Percentiles rank a stretch among this genome's conserved stretches.
phyloP scores from a whole-genome alignment of 352 stramenopile genomes.

The Pythium rishiriense region DNA sequence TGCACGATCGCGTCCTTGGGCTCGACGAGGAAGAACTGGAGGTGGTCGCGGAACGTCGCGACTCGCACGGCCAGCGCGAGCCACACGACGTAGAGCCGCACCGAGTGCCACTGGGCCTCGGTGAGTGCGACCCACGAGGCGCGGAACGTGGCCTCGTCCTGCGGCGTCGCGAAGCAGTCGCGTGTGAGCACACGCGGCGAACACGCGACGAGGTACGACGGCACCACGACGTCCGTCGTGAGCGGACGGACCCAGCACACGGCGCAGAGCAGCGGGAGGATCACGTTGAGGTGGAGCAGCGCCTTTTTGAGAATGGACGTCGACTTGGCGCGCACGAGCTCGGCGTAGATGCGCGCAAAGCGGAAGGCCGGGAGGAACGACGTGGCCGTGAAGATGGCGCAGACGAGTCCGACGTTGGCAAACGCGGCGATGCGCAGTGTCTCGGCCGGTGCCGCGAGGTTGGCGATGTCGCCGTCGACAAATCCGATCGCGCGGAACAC shows the following conservation, averaged over 20 bases:
- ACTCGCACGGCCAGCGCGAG: slow-evolving; percentile 47
- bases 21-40: slow-evolving; percentile 80
- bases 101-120: slow-evolving; percentile 53
- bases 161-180: slow-evolving; percentile 50
- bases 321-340: slow-evolving; percentile 55
- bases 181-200: slow-evolving; percentile 39
- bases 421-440: slow-evolving; percentile 34
- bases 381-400: slow-evolving; percentile 59
- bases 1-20: slow-evolving; percentile 65
- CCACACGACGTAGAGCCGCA: slow-evolving; percentile 58
- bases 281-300: slow-evolving; percentile 71
- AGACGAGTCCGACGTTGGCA: slow-evolving; percentile 37
- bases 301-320: slow-evolving; percentile 36
- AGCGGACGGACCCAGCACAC: slow-evolving; percentile 62
- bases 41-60: slow-evolving; percentile 56
- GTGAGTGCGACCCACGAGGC: slow-evolving; percentile 31
- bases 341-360: slow-evolving; percentile 79
- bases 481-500: slow-evolving; percentile 60
- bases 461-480: slow-evolving; percentile 55
- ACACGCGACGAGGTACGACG: slow-evolving; percentile 48
- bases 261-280: slow-evolving; percentile 56
- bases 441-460: slow-evolving; percentile 31
- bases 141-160: slow-evolving; percentile 30
- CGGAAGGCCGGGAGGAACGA: slow-evolving; percentile 71
- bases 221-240: slow-evolving; percentile 47